These are phyloP conservation scores for Beta lomatogona DNA, from an alignment of 179 eudicot genomes.

Conservation along the genomic window DNA sequence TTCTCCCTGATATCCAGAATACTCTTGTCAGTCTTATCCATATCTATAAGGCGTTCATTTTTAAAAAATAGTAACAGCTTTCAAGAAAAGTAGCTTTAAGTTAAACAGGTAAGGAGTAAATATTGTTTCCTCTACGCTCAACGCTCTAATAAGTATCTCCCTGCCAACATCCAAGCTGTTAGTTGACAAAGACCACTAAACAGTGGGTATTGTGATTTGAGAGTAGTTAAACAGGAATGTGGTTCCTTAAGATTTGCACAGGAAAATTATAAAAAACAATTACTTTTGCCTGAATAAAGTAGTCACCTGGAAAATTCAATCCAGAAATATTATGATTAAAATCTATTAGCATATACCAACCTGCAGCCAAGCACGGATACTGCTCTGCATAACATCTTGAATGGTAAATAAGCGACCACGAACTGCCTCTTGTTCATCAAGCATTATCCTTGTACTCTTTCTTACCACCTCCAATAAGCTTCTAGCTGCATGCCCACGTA, in stretches of 20 bases:
- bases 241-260: neutral
- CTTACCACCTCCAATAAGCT: constrained; percentile 61
- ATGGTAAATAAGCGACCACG: constrained; percentile 93
- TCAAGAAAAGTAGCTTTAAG: neutral
- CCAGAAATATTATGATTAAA: neutral
- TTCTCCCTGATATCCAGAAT: neutral
- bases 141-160: neutral
- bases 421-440: constrained; percentile 97
- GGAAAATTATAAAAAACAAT: neutral
- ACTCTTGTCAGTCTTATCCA: neutral
- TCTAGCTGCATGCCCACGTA: constrained; percentile 66
- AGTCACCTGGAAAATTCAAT: neutral
- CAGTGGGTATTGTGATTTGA: too few relatives aligned
- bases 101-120: neutral
- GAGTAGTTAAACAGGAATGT: neutral
- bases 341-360: constrained; percentile 35
- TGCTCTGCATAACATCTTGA: constrained; percentile 98
- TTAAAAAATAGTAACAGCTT: neutral
- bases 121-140: neutral
- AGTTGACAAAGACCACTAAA: neutral
- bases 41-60: neutral
- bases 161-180: neutral
- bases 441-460: constrained; percentile 84
- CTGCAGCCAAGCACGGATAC: constrained; percentile 93
- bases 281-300: neutral